These are phyloP conservation scores for Entelexis sorbosivorans DNA, from an alignment of 1,139 yeast genomes.

Conservation along the genomic window DNA sequence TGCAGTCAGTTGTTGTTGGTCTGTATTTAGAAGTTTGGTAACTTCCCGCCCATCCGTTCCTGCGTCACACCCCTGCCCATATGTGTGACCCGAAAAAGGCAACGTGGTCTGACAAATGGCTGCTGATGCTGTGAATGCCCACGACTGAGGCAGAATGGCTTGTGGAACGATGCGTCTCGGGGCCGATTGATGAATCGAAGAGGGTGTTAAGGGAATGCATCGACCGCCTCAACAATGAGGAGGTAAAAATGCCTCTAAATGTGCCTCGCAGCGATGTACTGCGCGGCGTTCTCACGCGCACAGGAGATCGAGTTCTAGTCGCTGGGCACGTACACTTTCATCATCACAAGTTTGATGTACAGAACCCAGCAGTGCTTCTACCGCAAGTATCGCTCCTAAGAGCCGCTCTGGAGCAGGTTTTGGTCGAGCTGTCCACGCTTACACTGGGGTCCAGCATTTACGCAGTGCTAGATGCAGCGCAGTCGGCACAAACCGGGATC, in stretches of 20 bases:
- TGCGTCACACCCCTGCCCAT: no score
- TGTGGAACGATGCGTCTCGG: not conserved
- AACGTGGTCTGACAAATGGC: not conserved
- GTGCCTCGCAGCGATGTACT: slow-evolving; percentile 17
- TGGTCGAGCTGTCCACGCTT: slow-evolving; percentile 2
- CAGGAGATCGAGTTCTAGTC: not conserved
- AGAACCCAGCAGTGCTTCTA: not conserved
- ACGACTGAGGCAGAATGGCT: not conserved
- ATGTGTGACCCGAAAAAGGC: no score
- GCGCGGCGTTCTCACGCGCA: slow-evolving; percentile 12
- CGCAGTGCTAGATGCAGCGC: not conserved
- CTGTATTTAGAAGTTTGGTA: no score
- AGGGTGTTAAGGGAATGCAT: not conserved
- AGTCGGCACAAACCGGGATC: not conserved
- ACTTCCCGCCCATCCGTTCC: no score
- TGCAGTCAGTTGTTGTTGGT: no score
- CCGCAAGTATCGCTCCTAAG: slow-evolving; percentile 8
- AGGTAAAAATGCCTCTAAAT: slow-evolving; percentile 14
- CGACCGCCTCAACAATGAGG: not conserved
- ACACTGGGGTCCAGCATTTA: not conserved
- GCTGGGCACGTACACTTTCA: slow-evolving; percentile 9
- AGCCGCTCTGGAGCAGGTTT: slow-evolving; percentile 3
- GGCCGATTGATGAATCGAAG: not conserved
- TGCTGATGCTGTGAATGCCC: not conserved
- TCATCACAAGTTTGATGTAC: slow-evolving; percentile 2